phyloP scores from a whole-genome alignment of 1,284 basidiomycete species.

The Leccinum fuscescens region DNA sequence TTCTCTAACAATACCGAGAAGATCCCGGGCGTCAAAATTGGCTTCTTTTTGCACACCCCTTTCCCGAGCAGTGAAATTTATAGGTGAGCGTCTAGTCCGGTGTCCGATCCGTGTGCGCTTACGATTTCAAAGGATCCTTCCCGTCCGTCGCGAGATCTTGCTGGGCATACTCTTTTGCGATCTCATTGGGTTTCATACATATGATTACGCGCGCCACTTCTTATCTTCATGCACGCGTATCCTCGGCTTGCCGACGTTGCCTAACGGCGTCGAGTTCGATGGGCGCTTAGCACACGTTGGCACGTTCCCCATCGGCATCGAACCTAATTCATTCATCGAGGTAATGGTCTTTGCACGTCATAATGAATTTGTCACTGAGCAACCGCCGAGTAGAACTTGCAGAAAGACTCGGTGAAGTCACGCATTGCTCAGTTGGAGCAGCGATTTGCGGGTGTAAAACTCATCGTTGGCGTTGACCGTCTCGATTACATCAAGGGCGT shows the following conservation, averaged over 20 bases:
- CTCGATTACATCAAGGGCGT: conserved; percentile 99
- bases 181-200: conserved; percentile 98
- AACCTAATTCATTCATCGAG: conserved; percentile 88
- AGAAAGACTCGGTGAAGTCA: conserved; percentile 74
- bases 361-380: conserved; percentile 4
- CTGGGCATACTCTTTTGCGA: conserved; percentile 95
- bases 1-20: conserved; percentile 38
- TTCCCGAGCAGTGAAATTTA: conserved; percentile 99
- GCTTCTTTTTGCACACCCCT: conserved; percentile 98
- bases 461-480: conserved; percentile 64
- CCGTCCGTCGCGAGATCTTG: conserved; percentile 94
- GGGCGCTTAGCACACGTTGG: conserved; percentile 89
- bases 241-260: conserved; percentile 94
- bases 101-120: conserved; percentile 9
- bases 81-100: conserved; percentile 55
- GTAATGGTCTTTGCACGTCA: conserved; percentile 37
- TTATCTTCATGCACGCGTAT: conserved; percentile 97
- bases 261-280: conserved; percentile 96
- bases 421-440: conserved; percentile 83
- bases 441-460: conserved; percentile 92
- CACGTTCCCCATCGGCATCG: conserved; percentile 98
- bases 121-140: conserved; percentile 70
- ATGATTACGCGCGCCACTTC: conserved; percentile 99
- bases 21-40: conserved; percentile 80
- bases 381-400: conserved; percentile 55